Percentiles rank a stretch among this genome's conserved stretches.
Evolutionary conservation across 1,139 yeast genomes (phyloP).

Genomic region (Oligophagozyma castellii): DNA sequence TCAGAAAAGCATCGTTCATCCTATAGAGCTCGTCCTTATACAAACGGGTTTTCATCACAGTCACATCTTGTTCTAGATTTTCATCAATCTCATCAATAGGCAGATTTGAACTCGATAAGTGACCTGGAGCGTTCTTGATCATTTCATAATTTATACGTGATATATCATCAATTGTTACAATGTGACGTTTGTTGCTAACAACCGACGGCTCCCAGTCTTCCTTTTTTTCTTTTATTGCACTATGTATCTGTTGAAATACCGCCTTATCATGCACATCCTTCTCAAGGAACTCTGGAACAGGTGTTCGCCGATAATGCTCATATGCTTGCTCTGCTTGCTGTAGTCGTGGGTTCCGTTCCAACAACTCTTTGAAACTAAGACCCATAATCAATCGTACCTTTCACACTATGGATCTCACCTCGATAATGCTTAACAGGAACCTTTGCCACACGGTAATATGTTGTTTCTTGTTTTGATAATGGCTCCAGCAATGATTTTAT

Average conservation of each 20-base stretch:
- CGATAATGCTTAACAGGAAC: too few relatives aligned
- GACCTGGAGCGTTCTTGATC: slow-evolving; percentile 23
- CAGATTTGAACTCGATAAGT: too few relatives aligned
- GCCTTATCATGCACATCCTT: slow-evolving; percentile 4
- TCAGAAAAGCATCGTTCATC: slow-evolving; percentile 17
- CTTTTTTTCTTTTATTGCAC: not conserved
- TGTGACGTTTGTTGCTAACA: slow-evolving; percentile 20
- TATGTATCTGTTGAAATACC: slow-evolving; percentile 1
- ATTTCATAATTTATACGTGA: slow-evolving; percentile 24
- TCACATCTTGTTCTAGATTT: slow-evolving; percentile 9
- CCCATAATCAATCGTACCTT: not conserved
- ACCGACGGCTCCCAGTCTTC: slow-evolving; percentile 5
- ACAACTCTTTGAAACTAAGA: slow-evolving; percentile 2
- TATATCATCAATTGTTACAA: slow-evolving; percentile 21
- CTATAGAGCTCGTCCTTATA: slow-evolving; percentile 18
- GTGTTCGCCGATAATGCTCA: slow-evolving; percentile 2
- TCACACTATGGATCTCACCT: too few relatives aligned
- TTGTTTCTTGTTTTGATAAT: too few relatives aligned
- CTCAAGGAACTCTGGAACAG: slow-evolving; percentile 4
- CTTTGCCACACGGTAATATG: too few relatives aligned
- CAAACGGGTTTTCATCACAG: slow-evolving; percentile 15
- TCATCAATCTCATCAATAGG: not conserved
- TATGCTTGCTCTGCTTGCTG: too few relatives aligned
- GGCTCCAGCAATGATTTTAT: too few relatives aligned
- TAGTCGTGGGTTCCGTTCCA: slow-evolving; percentile 7